Base-by-base conservation (phyloP, 805 yeast genomes). In the Schizosaccharomyces cryophilus region DNA sequence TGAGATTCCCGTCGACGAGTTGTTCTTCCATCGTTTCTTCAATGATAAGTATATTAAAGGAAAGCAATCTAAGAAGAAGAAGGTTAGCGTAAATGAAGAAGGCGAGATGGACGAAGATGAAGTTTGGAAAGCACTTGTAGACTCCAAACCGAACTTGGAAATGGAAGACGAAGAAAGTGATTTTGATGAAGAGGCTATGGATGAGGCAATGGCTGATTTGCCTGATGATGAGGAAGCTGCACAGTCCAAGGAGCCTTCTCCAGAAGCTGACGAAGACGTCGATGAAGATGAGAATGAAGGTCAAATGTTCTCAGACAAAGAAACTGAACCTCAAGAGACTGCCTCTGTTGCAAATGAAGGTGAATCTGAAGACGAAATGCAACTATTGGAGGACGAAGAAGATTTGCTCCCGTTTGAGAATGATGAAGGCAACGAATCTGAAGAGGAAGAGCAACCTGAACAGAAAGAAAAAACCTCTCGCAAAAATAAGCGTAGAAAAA, bases 11-110 rank as follows among this genome's bases (percentile, higher is more conserved):
- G 66, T 63, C 17, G 98, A 90, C 70, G 74, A 78, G 67, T 90
- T 90, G 74, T 87, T 87, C 78, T 81, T 59, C 38, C 38, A 83
- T 70, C 87, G 87, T 69, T 89, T 87, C 73, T 89, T 89, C 73
- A 75, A 80, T 24, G 75, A 78, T 30, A 83, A 83, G 69, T 78
- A 78, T 42, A 60, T 61, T 1, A 42, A 62, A 51, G 63, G 63
- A 67, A 69, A 61, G 72, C 75, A 64, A 62, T 73, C 31, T 67
- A 68, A 63, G 60, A 62, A 45, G 65, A 64, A 60, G 66, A 62
- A 45, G 40, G 40, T 31, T 30, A 63, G 62, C 64, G 60, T 64
- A 11, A 67, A 64, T 19, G 66, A 62, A 30, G 73, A 72, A 51
- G 73, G 67, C 19, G 66, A 62, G 5, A 65, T 78, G 64, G 78